Evolutionary conservation across 2,329 filamentous ascomycete species (phyloP).

Genomic region (Penicillium griseofulvum): DNA sequence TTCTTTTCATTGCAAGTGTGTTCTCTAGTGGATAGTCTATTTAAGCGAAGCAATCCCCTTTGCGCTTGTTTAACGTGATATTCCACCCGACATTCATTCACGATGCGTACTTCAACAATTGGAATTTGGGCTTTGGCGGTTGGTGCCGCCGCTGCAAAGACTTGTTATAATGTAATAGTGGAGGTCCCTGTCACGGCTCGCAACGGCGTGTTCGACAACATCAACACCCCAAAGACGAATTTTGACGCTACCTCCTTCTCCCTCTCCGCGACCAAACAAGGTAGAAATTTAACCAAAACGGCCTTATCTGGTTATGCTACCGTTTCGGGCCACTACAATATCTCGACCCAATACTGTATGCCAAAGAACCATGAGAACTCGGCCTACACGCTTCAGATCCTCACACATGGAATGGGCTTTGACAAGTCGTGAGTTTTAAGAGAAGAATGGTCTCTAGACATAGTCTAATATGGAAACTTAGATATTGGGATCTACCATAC

Average conservation of each 20-base stretch:
- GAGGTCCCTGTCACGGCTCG: slow-evolving; percentile 6
- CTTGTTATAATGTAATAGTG: slow-evolving; percentile 10
- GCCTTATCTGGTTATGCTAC: slow-evolving; percentile 18
- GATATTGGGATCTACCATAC: slow-evolving; percentile 38
- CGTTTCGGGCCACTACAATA: slow-evolving; percentile 15
- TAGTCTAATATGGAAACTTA: background rate
- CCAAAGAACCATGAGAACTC: background rate
- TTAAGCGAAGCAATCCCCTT: background rate
- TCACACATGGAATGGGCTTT: slow-evolving; percentile 40
- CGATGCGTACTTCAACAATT: slow-evolving; percentile 5
- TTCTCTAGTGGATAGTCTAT: background rate
- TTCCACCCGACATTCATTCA: background rate
- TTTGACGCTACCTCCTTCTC: slow-evolving; percentile 14
- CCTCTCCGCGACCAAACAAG: slow-evolving; percentile 11
- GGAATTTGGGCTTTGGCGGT: slow-evolving; percentile 3
- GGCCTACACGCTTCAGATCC: slow-evolving; percentile 32
- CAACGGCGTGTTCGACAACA: slow-evolving; percentile 11
- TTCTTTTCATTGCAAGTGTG: background rate
- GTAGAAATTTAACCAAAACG: slow-evolving; percentile 11
- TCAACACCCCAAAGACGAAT: slow-evolving; percentile 17
- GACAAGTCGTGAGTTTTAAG: slow-evolving; percentile 27
- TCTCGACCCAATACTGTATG: slow-evolving; percentile 16
- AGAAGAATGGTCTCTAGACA: background rate
- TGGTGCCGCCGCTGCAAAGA: slow-evolving; percentile 2
- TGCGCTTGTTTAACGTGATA: background rate